Evolutionary conservation across 2,329 filamentous ascomycete genomes (phyloP), one percentile per base, ranked within the genome.

Genomic region (Xylariaceae sp.): DNA sequence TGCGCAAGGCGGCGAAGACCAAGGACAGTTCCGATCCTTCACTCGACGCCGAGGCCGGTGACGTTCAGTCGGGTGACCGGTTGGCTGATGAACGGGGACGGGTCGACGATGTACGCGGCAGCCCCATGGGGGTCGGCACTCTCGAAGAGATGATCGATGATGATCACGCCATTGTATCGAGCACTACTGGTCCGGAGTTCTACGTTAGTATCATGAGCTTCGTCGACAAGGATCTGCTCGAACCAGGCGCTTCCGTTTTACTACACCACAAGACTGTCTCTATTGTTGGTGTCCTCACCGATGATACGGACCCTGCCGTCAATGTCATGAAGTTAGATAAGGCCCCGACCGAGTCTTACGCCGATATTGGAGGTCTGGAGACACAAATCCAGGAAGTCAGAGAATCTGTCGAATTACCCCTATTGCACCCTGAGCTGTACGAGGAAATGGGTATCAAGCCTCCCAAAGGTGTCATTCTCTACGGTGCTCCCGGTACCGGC

Each of bases 361-460:
- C 94, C 61, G 94, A 99, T 76, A 99, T 99, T 78, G 94, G 94
- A 80, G 94, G 94, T 74, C 76, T 99, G 67, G 94, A 99, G 75
- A 78, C 84, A 60, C 94, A 99, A 75, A 99, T 99, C 62, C 94
- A 99, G 73, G 94, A 99, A 78, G 94, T 99, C 51, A 84, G 94
- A 67, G 94, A 99, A 79, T 96, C 94, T 1, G 94, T 99, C 59
- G 94, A 99, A 78, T 77, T 99, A 70, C 94, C 94, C 4, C 81
- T 99, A 64, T 81, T 99, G 61, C 94, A 99, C 73, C 94, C 94
- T 0, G 94, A 99, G 77, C 80, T 99, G 55, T 99, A 99, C 77
- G 94, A 99, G 76, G 94, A 99, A 80, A 99, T 99, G 94, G 94
- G 94, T 72, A 97, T 99, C 82, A 99, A 99, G 77, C 94, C 94